Conservation (phyloP, 306 rosid species). For the Quercus parvula region DNA sequence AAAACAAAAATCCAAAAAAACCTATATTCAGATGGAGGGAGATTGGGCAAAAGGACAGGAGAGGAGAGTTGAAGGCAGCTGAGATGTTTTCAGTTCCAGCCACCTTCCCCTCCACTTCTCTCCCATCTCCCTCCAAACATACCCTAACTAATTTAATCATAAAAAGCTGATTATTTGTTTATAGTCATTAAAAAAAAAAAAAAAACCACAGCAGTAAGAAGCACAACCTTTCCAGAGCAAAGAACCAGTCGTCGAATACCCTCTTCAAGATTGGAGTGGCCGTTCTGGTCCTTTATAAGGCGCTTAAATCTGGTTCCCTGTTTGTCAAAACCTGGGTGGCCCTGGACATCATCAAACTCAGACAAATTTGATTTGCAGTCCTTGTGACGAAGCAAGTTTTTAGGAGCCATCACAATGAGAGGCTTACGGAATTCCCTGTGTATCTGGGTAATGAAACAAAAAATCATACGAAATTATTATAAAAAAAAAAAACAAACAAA, state of each 20-base stretch:
- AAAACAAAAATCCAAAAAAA: no score
- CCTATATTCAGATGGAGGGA: no score
- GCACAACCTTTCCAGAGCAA: conserved; percentile 87
- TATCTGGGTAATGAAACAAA: conserved; percentile 39
- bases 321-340: conserved; percentile 99
- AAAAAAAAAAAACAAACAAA: not conserved
- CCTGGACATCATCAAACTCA: conserved; percentile 96
- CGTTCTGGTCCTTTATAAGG: conserved; percentile 81
- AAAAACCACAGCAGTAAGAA: not conserved
- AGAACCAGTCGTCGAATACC: conserved; percentile 85
- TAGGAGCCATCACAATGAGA: conserved; percentile 92
- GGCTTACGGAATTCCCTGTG: conserved; percentile 96
- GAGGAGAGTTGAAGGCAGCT: no score
- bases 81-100: no score
- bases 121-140: no score
- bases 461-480: conserved; percentile 1
- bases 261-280: conserved; percentile 70
- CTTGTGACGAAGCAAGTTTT: conserved; percentile 88
- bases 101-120: no score
- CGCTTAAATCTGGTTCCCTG: conserved; percentile 99
- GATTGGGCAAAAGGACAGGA: no score
- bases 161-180: not conserved
- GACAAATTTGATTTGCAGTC: conserved; percentile 88
- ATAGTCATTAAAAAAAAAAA: not conserved
- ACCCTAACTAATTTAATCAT: not conserved